phyloP scores from a whole-genome alignment of 345 rosid species.

The Camelina laxa region DNA sequence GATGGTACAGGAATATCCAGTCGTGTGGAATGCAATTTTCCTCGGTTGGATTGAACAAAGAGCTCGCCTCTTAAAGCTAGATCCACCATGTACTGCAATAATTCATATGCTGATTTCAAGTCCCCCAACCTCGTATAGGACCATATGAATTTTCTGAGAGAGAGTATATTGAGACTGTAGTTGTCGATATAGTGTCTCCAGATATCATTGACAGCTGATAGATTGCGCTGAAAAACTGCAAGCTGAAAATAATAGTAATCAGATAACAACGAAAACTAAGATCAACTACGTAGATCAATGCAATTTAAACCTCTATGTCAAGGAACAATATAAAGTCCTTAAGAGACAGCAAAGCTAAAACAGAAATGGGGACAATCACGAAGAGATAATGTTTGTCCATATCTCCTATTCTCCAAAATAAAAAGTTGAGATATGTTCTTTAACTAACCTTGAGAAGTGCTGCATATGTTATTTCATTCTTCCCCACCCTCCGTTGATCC shows the following conservation, averaged over 20 bases:
- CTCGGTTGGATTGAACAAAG: conserved; percentile 40
- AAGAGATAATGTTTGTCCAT: not conserved
- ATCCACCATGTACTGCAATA: conserved; percentile 76
- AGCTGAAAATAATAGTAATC: conserved; percentile 57
- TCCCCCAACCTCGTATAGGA: conserved; percentile 73
- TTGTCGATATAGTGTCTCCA: conserved; percentile 67
- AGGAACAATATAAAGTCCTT: not conserved
- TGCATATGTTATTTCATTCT: conserved; percentile 69
- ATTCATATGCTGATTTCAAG: conserved; percentile 66
- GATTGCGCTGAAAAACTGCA: conserved; percentile 74
- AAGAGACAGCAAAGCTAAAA: not conserved
- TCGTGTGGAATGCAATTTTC: conserved; percentile 51
- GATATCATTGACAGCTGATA: conserved; percentile 60
- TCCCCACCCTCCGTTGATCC: conserved; percentile 69
- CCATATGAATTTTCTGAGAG: conserved; percentile 63
- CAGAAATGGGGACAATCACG: not conserved
- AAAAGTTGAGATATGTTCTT: conserved; percentile 2
- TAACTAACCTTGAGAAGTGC: conserved; percentile 78
- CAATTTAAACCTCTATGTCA: conserved; percentile 10
- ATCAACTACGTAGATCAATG: conserved; percentile 1
- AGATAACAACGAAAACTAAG: conserved; percentile 22
- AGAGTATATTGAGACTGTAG: conserved; percentile 55
- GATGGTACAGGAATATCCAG: conserved; percentile 75
- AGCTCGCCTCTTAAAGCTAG: conserved; percentile 48
- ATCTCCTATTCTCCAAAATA: conserved; percentile 10